Evolutionary conservation across 306 rosid genomes (phyloP).

Genomic region (Senna tora): DNA sequence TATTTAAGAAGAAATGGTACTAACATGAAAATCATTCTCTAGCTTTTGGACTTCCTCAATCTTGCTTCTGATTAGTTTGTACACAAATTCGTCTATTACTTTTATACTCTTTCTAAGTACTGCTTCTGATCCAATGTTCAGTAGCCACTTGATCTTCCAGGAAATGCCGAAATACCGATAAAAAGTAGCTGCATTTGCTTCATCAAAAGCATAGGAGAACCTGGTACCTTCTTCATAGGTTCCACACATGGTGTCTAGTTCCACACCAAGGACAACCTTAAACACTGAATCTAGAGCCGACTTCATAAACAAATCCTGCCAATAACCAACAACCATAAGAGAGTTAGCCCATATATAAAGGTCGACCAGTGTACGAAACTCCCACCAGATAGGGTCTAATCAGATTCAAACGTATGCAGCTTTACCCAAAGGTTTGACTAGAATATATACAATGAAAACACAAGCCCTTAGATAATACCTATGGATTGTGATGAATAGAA

Average conservation of each 20-base stretch:
- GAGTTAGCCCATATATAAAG: too few relatives aligned
- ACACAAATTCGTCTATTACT: constrained; percentile 34
- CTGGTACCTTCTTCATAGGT: constrained; percentile 39
- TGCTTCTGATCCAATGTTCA: constrained; percentile 63
- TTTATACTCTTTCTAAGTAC: constrained; percentile 36
- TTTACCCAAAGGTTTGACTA: too few relatives aligned
- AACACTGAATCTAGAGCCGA: constrained; percentile 39
- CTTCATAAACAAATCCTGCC: constrained; percentile 42
- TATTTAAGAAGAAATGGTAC: not conserved
- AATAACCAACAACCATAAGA: not conserved
- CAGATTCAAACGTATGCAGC: too few relatives aligned
- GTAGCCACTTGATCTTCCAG: constrained; percentile 49
- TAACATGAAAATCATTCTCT: constrained; percentile 40
- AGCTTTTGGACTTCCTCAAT: constrained; percentile 41
- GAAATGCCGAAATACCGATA: constrained; percentile 48
- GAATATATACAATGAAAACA: too few relatives aligned
- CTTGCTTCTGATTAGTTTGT: constrained; percentile 39
- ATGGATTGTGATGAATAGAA: not conserved
- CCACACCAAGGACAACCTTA: constrained; percentile 44
- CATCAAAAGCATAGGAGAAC: constrained; percentile 46
- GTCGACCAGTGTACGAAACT: too few relatives aligned
- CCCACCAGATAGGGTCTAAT: too few relatives aligned
- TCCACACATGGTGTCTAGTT: constrained; percentile 45
- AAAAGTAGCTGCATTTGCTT: constrained; percentile 36
- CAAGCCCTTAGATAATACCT: not conserved